Evolutionary conservation across 768 basidiomycete genomes (phyloP).

Genomic region (Hortiboletus flavorubellus): DNA sequence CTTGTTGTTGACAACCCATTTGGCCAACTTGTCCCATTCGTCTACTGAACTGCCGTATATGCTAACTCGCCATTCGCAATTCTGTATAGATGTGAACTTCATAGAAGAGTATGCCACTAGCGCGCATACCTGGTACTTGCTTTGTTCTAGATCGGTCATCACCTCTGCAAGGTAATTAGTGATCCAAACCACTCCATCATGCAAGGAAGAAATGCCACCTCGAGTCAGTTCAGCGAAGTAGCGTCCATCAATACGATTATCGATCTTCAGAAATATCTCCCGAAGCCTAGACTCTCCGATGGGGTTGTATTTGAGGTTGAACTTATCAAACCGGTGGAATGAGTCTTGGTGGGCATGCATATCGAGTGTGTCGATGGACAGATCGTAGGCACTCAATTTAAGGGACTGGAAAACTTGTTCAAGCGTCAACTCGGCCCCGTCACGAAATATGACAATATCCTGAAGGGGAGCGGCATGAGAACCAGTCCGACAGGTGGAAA

Average conservation of each 20-base stretch:
- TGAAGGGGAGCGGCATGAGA: constrained; percentile 29
- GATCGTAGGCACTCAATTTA: constrained; percentile 92
- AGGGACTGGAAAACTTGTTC: constrained; percentile 95
- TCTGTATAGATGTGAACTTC: constrained; percentile 41
- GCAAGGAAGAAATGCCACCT: constrained; percentile 45
- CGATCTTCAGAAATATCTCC: constrained; percentile 98
- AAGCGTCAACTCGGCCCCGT: constrained; percentile 83
- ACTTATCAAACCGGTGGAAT: constrained; percentile 98
- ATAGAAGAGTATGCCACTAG: neutral
- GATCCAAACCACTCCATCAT: neutral
- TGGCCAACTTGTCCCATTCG: constrained; percentile 98
- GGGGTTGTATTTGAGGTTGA: constrained; percentile 96
- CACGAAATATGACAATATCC: constrained; percentile 96
- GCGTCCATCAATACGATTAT: constrained; percentile 87
- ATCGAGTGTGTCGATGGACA: constrained; percentile 97
- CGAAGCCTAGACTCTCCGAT: constrained; percentile 92
- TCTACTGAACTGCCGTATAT: constrained; percentile 80
- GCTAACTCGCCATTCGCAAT: constrained; percentile 96
- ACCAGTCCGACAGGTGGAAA: neutral
- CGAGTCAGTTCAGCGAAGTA: constrained; percentile 94
- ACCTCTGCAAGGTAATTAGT: constrained; percentile 56
- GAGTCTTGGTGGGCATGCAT: constrained; percentile 99
- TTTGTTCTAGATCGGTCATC: constrained; percentile 96
- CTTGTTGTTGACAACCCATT: constrained; percentile 94
- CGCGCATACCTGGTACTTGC: constrained; percentile 85